Percentiles rank a stretch among this genome's conserved stretches.
Conservation (phyloP, 805 yeast species). For the Schwanniomyces sp. region DNA sequence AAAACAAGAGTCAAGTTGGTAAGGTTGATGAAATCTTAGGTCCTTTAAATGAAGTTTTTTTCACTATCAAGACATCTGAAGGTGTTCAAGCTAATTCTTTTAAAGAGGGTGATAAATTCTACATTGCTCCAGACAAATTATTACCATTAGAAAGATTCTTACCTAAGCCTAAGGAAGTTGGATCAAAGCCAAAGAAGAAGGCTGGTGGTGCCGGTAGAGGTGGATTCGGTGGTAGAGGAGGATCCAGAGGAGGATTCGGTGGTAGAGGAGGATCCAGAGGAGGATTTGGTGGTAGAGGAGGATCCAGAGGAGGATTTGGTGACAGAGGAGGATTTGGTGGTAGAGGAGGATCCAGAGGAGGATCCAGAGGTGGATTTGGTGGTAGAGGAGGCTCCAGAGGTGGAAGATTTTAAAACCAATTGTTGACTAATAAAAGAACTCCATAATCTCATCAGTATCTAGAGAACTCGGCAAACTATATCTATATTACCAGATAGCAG, state of each 20-base stretch:
- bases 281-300: conserved; percentile 30
- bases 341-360: conserved; percentile 40
- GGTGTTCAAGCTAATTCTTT: conserved; percentile 94
- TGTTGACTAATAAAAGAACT: background rate
- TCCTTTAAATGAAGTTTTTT: conserved; percentile 95
- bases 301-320: conserved; percentile 33
- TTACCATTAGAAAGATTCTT: conserved; percentile 94
- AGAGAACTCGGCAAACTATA: background rate
- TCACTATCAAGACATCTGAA: conserved; percentile 93
- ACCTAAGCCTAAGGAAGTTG: conserved; percentile 90
- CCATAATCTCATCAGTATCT: background rate
- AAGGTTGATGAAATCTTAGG: conserved; percentile 98
- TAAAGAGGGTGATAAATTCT: conserved; percentile 94
- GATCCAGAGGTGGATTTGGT: conserved; percentile 46
- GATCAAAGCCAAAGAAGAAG: conserved; percentile 78
- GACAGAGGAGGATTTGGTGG: conserved; percentile 44
- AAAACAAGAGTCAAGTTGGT: conserved; percentile 94
- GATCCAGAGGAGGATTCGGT: conserved; percentile 30
- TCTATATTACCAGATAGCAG: background rate
- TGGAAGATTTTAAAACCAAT: conserved; percentile 17
- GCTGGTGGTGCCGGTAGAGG: conserved; percentile 52
- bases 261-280: conserved; percentile 44
- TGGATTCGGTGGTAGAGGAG: conserved; percentile 43
- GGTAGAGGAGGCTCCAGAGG: conserved; percentile 39
- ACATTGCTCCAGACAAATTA: conserved; percentile 91